A percentile compares a stretch with the other conserved stretches of the same genome.
Conservation (phyloP, 495 filamentous ascomycete genomes). For the Aspergillus funiculosus region DNA sequence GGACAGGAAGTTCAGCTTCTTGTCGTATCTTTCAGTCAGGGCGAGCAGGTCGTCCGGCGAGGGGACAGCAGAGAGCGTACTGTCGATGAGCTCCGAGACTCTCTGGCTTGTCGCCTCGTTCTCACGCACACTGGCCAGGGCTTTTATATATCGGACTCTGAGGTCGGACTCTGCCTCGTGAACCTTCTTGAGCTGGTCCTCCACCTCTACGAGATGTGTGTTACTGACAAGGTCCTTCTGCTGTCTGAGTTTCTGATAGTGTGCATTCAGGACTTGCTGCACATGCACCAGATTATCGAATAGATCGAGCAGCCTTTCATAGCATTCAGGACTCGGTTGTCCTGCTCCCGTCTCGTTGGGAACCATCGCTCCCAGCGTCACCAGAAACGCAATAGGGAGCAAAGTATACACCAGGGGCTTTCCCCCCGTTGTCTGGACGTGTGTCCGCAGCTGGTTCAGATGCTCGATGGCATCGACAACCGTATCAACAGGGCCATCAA, state of each 20-base stretch:
- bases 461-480: slow-evolving; percentile 2
- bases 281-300: not conserved
- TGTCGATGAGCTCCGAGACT: not conserved
- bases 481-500: slow-evolving; percentile 2
- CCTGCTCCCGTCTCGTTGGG: not conserved
- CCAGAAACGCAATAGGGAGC: slow-evolving; percentile 8
- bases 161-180: not conserved
- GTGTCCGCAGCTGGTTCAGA: not conserved
- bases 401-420: slow-evolving; percentile 4
- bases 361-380: slow-evolving; percentile 4
- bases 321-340: slow-evolving; percentile 4
- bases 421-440: slow-evolving; percentile 2
- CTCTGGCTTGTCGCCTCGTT: not conserved
- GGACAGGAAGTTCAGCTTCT: slow-evolving; percentile 2
- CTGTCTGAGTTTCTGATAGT: not conserved
- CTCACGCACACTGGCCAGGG: not conserved
- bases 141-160: not conserved
- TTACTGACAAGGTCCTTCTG: not conserved
- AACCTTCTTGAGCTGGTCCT: not conserved
- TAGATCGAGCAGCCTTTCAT: not conserved
- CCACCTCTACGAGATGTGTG: not conserved
- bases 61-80: not conserved
- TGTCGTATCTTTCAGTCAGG: not conserved
- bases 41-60: not conserved
- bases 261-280: slow-evolving; percentile 2